Percentiles rank a stretch among this genome's conserved stretches.
phyloP scores from a whole-genome alignment of 495 filamentous ascomycete species.

The Talaromyces ruber region DNA sequence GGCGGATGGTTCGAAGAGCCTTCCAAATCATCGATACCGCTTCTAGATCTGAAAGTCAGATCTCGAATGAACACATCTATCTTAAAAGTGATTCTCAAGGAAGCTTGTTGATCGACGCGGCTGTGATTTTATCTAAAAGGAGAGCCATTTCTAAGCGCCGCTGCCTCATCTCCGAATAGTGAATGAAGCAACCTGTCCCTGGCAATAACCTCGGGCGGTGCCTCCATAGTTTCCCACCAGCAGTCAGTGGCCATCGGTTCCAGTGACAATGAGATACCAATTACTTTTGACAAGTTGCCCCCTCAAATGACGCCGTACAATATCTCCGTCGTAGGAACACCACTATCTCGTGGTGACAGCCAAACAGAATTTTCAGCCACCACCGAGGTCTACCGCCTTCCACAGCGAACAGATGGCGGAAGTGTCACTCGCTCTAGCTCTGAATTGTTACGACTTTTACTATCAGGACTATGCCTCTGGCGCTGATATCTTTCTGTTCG shows the following conservation, averaged over 20 bases:
- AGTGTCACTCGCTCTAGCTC: slow-evolving; percentile 55
- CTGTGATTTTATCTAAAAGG: slow-evolving; percentile 44
- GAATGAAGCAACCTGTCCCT: slow-evolving; percentile 5
- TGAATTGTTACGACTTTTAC: slow-evolving; percentile 67
- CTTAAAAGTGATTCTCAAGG: slow-evolving; percentile 41
- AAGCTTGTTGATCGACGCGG: slow-evolving; percentile 53
- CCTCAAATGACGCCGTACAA: slow-evolving; percentile 39
- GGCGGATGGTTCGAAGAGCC: slow-evolving; percentile 49
- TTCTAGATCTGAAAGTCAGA: slow-evolving; percentile 48
- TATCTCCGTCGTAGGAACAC: slow-evolving; percentile 14
- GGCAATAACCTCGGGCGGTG: slow-evolving; percentile 1
- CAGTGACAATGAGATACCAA: slow-evolving; percentile 31
- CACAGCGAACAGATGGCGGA: slow-evolving; percentile 41
- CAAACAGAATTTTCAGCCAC: slow-evolving; percentile 24
- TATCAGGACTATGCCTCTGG: slow-evolving; percentile 51
- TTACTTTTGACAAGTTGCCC: slow-evolving; percentile 35
- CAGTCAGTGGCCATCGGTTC: slow-evolving; percentile 31
- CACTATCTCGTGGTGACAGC: slow-evolving; percentile 21
- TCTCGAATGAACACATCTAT: slow-evolving; percentile 54
- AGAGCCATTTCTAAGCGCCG: slow-evolving; percentile 23
- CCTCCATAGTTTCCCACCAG: slow-evolving; percentile 14
- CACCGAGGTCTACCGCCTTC: slow-evolving; percentile 46
- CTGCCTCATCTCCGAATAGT: not conserved
- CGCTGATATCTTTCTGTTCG: slow-evolving; percentile 58
- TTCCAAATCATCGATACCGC: slow-evolving; percentile 24